phyloP scores from a whole-genome alignment of 805 yeast genomes.

The Peterozyma toletana region DNA sequence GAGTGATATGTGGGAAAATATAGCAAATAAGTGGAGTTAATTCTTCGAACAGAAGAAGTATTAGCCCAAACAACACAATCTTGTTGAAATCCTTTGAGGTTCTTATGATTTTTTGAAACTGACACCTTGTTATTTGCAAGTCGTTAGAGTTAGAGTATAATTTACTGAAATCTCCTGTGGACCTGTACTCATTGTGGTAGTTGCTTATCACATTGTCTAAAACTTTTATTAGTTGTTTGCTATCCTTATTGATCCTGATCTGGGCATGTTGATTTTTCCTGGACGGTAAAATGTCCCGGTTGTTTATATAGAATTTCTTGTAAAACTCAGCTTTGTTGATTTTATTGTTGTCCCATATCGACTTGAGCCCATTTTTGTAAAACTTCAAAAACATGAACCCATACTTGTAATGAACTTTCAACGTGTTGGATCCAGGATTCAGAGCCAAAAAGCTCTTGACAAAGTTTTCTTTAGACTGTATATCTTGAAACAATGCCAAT shows the following conservation, averaged over 20 bases:
- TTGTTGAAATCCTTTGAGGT: conserved; percentile 42
- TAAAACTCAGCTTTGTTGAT: conserved; percentile 18
- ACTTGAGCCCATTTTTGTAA: conserved; percentile 51
- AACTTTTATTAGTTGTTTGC: conserved; percentile 15
- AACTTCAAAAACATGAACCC: conserved; percentile 29
- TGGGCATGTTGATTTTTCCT: conserved; percentile 13
- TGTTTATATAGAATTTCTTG: conserved; percentile 19
- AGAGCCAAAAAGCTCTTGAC: too few relatives aligned
- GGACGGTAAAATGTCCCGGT: conserved; percentile 18
- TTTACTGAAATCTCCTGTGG: conserved; percentile 8
- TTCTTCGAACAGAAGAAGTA: conserved; percentile 51
- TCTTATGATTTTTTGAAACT: conserved; percentile 44
- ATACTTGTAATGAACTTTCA: conserved; percentile 10
- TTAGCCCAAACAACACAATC: conserved; percentile 50
- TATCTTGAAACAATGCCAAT: too few relatives aligned
- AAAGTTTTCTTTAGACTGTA: too few relatives aligned
- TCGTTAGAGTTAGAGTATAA: conserved; percentile 1
- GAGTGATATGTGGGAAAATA: conserved; percentile 48
- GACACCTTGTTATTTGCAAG: conserved; percentile 25
- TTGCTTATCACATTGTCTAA: conserved; percentile 16
- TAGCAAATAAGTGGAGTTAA: conserved; percentile 45
- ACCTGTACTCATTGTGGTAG: conserved; percentile 12
- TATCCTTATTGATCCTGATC: conserved; percentile 9
- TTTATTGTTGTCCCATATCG: conserved; percentile 42
- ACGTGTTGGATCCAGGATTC: too few relatives aligned